Conservation (phyloP, 2,329 filamentous ascomycete genomes). For the Exophiala oligosperma region DNA sequence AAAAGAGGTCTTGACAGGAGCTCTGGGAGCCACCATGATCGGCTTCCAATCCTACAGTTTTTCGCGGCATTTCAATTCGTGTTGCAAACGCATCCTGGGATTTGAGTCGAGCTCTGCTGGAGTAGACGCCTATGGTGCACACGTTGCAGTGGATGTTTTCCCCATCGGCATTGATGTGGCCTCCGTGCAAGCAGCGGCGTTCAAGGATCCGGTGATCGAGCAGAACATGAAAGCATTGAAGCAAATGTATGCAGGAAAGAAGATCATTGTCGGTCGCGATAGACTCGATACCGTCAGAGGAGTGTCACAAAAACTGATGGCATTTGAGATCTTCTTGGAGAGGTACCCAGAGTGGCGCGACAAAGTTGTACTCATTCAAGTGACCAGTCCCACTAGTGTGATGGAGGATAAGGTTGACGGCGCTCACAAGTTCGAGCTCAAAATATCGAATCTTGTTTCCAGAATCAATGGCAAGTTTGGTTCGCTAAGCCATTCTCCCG, state of each 20-base stretch:
- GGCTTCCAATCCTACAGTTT: conserved; percentile 97
- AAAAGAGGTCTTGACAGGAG: conserved; percentile 86
- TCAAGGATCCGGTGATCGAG: conserved; percentile 67
- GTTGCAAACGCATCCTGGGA: conserved; percentile 86
- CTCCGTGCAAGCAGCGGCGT: conserved; percentile 73
- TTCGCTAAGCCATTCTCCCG: conserved; percentile 82
- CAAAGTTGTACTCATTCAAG: conserved; percentile 90
- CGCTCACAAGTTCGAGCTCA: conserved; percentile 78
- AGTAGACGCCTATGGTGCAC: conserved; percentile 83
- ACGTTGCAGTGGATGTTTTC: conserved; percentile 89
- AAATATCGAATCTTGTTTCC: conserved; percentile 86
- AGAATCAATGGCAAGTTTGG: conserved; percentile 91
- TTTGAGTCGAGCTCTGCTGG: conserved; percentile 83
- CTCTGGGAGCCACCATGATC: conserved; percentile 87
- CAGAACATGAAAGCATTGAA: conserved; percentile 71
- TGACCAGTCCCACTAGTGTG: conserved; percentile 82
- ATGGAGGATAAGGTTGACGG: conserved; percentile 75
- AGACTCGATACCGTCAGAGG: conserved; percentile 90
- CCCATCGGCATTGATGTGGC: conserved; percentile 92
- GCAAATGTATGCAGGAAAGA: conserved; percentile 81
- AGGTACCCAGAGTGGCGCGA: conserved; percentile 89
- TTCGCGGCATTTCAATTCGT: conserved; percentile 90
- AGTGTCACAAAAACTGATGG: conserved; percentile 93
- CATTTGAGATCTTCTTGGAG: conserved; percentile 89
- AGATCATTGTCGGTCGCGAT: conserved; percentile 92